Conservation (phyloP, 768 basidiomycete species). For the Kwoniella heveanensis region DNA sequence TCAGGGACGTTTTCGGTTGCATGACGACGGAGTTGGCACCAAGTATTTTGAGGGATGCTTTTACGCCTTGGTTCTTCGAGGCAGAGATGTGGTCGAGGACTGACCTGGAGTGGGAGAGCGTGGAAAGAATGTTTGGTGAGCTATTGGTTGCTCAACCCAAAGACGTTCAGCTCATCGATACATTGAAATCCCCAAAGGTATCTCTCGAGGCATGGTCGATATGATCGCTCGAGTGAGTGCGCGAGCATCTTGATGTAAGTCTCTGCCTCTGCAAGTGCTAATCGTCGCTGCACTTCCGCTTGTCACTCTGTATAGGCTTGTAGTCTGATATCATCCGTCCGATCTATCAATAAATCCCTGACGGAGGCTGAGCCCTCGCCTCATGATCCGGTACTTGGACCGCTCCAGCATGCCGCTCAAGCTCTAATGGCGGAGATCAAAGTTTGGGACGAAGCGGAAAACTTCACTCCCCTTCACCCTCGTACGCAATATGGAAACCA, state of each 20-base stretch:
- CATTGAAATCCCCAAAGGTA: slow-evolving; percentile 7
- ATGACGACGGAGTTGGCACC: slow-evolving; percentile 45
- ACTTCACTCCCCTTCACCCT: slow-evolving; percentile 40
- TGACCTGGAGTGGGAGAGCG: slow-evolving; percentile 45
- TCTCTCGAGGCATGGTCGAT: slow-evolving; percentile 44
- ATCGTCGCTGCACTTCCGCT: too few relatives aligned
- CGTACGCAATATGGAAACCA: slow-evolving; percentile 46
- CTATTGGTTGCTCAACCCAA: background rate
- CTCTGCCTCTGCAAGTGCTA: too few relatives aligned
- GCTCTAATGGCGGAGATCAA: slow-evolving; percentile 34
- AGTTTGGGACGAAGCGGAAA: slow-evolving; percentile 40
- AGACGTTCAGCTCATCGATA: background rate
- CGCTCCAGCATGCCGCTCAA: slow-evolving; percentile 11
- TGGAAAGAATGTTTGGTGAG: slow-evolving; percentile 48
- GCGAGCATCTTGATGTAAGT: too few relatives aligned
- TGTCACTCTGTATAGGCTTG: slow-evolving; percentile 14
- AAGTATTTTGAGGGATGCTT: slow-evolving; percentile 32
- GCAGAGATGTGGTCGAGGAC: slow-evolving; percentile 35
- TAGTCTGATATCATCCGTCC: slow-evolving; percentile 16
- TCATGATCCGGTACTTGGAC: background rate
- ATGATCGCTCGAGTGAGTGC: slow-evolving; percentile 41
- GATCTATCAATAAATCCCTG: slow-evolving; percentile 10
- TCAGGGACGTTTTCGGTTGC: slow-evolving; percentile 46
- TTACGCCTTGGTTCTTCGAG: slow-evolving; percentile 47
- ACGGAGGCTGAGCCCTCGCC: background rate